phyloP scores from a whole-genome alignment of 2,329 filamentous ascomycete genomes.

The Colletotrichum kahawae region DNA sequence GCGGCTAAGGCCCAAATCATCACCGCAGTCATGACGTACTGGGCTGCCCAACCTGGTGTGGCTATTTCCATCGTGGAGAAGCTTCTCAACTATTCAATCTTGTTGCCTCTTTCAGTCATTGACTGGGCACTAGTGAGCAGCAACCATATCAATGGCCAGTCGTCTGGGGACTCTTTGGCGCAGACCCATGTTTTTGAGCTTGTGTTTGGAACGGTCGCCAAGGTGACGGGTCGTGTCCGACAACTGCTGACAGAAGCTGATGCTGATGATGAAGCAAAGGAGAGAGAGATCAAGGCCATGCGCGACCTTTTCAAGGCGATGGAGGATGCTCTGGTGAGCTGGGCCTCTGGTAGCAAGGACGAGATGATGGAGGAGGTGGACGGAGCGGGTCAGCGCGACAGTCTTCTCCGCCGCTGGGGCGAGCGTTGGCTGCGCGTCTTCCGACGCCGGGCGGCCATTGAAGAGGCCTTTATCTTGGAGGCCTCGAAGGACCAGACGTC shows the following conservation, averaged over 20 bases:
- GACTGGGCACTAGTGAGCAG: constrained; percentile 82
- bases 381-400: constrained; percentile 61
- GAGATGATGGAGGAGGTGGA: constrained; percentile 74
- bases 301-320: constrained; percentile 81
- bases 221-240: constrained; percentile 85
- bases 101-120: constrained; percentile 83
- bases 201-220: constrained; percentile 84
- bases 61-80: constrained; percentile 95
- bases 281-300: constrained; percentile 75
- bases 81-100: constrained; percentile 94
- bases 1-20: constrained; percentile 87
- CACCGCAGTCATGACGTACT: constrained; percentile 88
- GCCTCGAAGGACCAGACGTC: constrained; percentile 26
- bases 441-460: constrained; percentile 79
- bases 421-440: constrained; percentile 88
- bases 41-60: constrained; percentile 89
- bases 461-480: constrained; percentile 69
- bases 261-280: constrained; percentile 68
- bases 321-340: constrained; percentile 76
- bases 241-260: constrained; percentile 67
- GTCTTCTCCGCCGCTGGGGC: constrained; percentile 79
- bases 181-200: constrained; percentile 86
- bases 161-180: constrained; percentile 71
- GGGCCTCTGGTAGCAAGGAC: constrained; percentile 77
- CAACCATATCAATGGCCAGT: constrained; percentile 51